A percentile compares a stretch with the other conserved stretches of the same genome.
phyloP scores from a whole-genome alignment of 805 yeast genomes.

The Candida khao-thaluensis region DNA sequence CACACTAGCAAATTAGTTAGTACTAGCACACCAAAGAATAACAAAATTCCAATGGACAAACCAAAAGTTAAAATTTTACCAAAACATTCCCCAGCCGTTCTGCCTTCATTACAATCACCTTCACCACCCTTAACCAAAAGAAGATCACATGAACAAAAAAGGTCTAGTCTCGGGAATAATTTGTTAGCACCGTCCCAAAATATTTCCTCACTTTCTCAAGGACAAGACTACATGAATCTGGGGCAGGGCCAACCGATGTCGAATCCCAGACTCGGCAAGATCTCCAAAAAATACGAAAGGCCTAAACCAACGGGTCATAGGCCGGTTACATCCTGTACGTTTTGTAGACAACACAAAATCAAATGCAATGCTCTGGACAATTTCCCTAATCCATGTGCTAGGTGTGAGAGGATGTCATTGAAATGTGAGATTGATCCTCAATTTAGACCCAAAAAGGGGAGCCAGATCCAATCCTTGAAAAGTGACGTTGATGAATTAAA shows the following conservation, averaged over 20 bases:
- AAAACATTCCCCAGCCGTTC: conserved; percentile 31
- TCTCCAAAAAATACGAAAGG: conserved; percentile 10
- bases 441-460: conserved; percentile 87
- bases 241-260: conserved; percentile 2
- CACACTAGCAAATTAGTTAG: conserved; percentile 1
- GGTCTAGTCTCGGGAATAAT: conserved; percentile 12
- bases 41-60: conserved; percentile 33
- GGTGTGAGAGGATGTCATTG: conserved; percentile 78
- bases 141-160: conserved; percentile 16
- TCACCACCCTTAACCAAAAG: conserved; percentile 10
- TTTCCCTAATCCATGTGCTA: conserved; percentile 75
- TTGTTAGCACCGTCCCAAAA: background rate
- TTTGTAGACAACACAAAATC: conserved; percentile 92
- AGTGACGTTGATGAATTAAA: conserved; percentile 83
- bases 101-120: conserved; percentile 11
- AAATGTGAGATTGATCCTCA: conserved; percentile 88
- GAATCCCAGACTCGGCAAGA: conserved; percentile 8
- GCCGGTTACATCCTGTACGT: conserved; percentile 91
- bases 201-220: conserved; percentile 6
- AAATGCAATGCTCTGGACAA: conserved; percentile 87
- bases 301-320: conserved; percentile 49
- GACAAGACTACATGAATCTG: conserved; percentile 7
- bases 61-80: conserved; percentile 43
- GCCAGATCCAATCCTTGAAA: conserved; percentile 79
- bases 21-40: too few species aligned